Percentiles rank a stretch among this genome's conserved stretches.
Conservation (phyloP, 2,329 filamentous ascomycete species). For the Lachnellula suecica region DNA sequence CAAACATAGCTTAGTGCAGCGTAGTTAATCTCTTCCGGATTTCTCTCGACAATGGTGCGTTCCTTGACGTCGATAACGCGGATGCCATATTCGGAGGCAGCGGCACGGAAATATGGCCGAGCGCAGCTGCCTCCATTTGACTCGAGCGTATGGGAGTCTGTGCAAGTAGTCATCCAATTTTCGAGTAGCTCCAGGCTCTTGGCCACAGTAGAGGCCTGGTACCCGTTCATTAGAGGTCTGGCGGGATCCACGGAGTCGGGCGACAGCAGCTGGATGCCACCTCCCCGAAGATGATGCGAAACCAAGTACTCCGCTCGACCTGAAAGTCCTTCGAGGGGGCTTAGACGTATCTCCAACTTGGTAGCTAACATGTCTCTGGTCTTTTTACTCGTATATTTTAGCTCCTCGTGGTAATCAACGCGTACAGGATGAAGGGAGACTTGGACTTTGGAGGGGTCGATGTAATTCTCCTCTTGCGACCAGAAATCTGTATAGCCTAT, state of each 20-base stretch:
- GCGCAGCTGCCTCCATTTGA: neutral
- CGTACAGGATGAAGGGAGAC: neutral
- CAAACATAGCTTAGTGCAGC: constrained; percentile 16
- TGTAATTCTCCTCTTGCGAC: neutral
- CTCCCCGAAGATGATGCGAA: neutral
- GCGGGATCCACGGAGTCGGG: constrained; percentile 2
- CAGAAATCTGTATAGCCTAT: neutral
- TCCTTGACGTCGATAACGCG: constrained; percentile 3
- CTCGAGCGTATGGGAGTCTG: neutral
- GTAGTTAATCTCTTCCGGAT: neutral
- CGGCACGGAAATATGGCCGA: neutral
- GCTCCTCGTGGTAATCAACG: neutral
- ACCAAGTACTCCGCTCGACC: neutral
- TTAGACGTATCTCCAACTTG: neutral
- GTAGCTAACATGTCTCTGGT: neutral
- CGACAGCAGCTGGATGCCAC: constrained; percentile 1
- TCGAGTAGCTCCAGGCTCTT: neutral
- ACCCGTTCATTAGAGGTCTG: constrained; percentile 1
- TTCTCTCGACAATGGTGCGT: neutral
- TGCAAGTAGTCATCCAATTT: constrained; percentile 1
- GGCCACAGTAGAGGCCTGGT: neutral
- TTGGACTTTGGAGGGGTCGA: neutral
- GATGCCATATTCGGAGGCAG: neutral
- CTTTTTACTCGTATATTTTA: neutral
- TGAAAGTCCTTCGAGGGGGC: neutral